Conservation (phyloP, 306 rosid species). For the Corylus heterophylla region DNA sequence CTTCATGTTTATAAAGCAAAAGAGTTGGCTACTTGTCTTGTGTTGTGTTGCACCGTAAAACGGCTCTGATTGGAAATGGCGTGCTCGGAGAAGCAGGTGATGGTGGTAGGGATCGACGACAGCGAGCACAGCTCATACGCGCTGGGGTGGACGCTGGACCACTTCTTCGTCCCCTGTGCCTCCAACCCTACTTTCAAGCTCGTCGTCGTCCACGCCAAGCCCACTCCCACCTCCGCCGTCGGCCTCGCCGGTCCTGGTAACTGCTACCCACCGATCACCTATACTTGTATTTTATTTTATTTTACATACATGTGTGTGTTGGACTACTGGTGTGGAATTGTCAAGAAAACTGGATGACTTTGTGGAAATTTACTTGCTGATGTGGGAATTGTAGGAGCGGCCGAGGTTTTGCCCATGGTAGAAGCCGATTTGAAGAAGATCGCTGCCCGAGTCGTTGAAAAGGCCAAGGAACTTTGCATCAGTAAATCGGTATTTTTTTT, state of each 20-base stretch:
- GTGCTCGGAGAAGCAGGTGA: slow-evolving; percentile 50
- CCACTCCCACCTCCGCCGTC: slow-evolving; percentile 38
- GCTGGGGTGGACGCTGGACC: slow-evolving; percentile 64
- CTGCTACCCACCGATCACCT: not conserved
- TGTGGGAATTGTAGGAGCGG: slow-evolving; percentile 34
- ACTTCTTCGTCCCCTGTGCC: slow-evolving; percentile 32
- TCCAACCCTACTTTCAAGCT: slow-evolving; percentile 47
- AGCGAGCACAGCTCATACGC: slow-evolving; percentile 61
- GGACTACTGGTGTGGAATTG: not conserved
- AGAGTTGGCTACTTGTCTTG: too few relatives aligned
- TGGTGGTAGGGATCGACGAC: slow-evolving; percentile 73
- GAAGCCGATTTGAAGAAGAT: slow-evolving; percentile 51
- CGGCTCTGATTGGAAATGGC: slow-evolving; percentile 13
- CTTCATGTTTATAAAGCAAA: too few relatives aligned
- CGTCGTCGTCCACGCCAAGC: slow-evolving; percentile 62
- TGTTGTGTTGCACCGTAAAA: too few relatives aligned
- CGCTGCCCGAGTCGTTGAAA: slow-evolving; percentile 29
- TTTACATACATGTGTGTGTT: not conserved
- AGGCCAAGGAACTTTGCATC: slow-evolving; percentile 46
- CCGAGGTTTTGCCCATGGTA: slow-evolving; percentile 55
- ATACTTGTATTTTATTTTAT: not conserved
- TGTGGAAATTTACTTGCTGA: too few relatives aligned
- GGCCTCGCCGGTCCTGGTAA: slow-evolving; percentile 79
- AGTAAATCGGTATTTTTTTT: slow-evolving; percentile 39
- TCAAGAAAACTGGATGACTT: too few relatives aligned